Base-by-base conservation (phyloP, 257 asterid genomes). In the Cruciata laevipes region DNA sequence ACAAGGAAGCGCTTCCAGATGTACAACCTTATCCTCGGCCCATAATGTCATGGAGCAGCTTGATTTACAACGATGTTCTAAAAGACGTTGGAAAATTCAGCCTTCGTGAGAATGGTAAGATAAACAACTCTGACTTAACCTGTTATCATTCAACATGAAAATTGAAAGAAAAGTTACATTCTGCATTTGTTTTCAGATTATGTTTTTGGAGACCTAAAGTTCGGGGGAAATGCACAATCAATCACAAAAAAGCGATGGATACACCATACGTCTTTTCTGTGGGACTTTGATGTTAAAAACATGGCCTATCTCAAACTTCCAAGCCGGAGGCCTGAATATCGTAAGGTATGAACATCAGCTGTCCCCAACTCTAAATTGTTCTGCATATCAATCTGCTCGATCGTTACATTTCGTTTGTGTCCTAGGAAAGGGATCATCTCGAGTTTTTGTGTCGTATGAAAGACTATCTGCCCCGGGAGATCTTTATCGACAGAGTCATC, bases 221-320 rank as follows among this genome's bases (percentile, higher is more conserved):
- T 89, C 79, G 97, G 98, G 40, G 98, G 98, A 70, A 93, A 93
- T 79, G 97, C 98, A 27, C 97, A 89, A 74, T 87, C 98, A 49
- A 89, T 93, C 58, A 93, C 87, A 44, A 89, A 87, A 71, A 42
- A 74, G 24, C 79, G 98, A 70, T 93, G 98, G 98, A 79, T 93
- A 64, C 98, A 89, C 78, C 98, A 88, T 71, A 85, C 98, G 10
- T 93, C 97, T 25, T 90, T 93, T 71, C 67, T 93, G 66, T 93
- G 98, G 98, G 98, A 92, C 76, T 92, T 80, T 72, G 85, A 86
- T 71, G 63, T 32, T 37, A 71, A 61, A 21, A 92, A 89, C 84
- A 92, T 92, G 98, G 83, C 66, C 25, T 89, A 89, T 76, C 96
- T 89, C 78, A 92, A 75, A 78, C 96, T 96, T 75, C 62, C 62